A percentile compares a stretch with the other conserved stretches of the same genome.
Evolutionary conservation across 306 rosid species (phyloP).

Genomic region (Glycine latifolia): DNA sequence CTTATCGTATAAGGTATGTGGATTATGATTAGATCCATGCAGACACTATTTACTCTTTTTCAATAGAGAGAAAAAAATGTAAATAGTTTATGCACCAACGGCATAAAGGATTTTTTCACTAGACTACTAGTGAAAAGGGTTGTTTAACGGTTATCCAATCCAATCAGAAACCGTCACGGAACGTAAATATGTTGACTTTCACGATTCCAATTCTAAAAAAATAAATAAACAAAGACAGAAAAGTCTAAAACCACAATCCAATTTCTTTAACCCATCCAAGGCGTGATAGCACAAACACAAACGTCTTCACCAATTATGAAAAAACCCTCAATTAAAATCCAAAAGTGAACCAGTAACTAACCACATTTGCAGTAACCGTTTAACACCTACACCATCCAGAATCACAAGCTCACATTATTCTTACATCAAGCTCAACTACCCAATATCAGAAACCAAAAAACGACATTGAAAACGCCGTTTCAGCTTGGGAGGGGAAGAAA

Average conservation of each 20-base stretch:
- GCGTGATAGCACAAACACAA: background rate
- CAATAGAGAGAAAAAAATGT: too few species aligned
- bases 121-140: too few species aligned
- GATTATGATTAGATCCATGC: too few species aligned
- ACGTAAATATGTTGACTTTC: too few species aligned
- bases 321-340: background rate
- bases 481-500: background rate
- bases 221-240: too few species aligned
- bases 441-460: background rate
- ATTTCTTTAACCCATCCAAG: conserved; percentile 17
- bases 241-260: background rate
- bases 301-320: background rate
- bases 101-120: too few species aligned
- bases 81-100: too few species aligned
- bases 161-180: too few species aligned
- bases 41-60: too few species aligned
- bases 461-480: background rate
- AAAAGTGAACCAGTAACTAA: conserved; percentile 23
- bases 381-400: background rate
- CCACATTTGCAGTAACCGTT: conserved; percentile 13
- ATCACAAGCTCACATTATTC: background rate
- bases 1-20: too few species aligned
- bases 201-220: too few species aligned
- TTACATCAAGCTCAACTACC: background rate
- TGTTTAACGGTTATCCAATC: too few species aligned